These are phyloP conservation scores for Cladosporium halotolerans DNA, from an alignment of 2,329 filamentous ascomycete genomes.

Conservation along the genomic window DNA sequence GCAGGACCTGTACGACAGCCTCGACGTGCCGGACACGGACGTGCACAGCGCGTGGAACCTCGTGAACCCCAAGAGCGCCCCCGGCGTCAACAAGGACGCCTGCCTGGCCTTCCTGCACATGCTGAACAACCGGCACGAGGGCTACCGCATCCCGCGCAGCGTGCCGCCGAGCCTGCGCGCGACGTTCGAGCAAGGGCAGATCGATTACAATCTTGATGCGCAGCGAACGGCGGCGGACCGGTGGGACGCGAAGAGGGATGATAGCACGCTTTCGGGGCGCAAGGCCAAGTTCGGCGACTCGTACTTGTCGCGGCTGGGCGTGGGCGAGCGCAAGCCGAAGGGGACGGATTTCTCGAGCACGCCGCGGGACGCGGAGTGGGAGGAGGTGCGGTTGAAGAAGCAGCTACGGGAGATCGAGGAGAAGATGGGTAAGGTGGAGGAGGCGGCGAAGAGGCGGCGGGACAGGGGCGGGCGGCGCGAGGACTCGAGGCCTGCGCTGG, in stretches of 20 bases:
- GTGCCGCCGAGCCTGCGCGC: constrained; percentile 86
- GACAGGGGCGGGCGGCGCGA: constrained; percentile 46
- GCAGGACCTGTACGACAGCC: constrained; percentile 75
- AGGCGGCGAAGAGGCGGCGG: constrained; percentile 49
- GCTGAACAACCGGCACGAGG: constrained; percentile 90
- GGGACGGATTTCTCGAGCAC: constrained; percentile 87
- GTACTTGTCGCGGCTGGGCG: constrained; percentile 83
- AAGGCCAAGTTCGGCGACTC: constrained; percentile 98
- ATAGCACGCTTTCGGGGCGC: constrained; percentile 74
- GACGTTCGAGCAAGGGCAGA: constrained; percentile 91
- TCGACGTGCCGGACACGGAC: constrained; percentile 69
- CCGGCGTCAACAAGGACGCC: constrained; percentile 89
- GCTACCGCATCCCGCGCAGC: constrained; percentile 84
- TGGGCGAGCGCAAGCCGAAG: constrained; percentile 65
- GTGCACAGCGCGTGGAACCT: constrained; percentile 93
- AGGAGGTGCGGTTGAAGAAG: constrained; percentile 90
- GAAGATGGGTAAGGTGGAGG: constrained; percentile 78
- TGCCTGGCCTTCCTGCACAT: constrained; percentile 93
- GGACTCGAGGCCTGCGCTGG: constrained; percentile 77
- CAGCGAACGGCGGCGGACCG: constrained; percentile 54
- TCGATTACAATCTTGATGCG: constrained; percentile 88
- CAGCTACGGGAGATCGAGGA: constrained; percentile 83
- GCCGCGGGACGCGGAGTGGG: constrained; percentile 88
- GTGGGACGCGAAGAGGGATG: constrained; percentile 74
- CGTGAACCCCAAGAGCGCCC: constrained; percentile 79